Evolutionary conservation across 345 rosid species (phyloP).

Genomic region (Zanthoxylum bungeanum): DNA sequence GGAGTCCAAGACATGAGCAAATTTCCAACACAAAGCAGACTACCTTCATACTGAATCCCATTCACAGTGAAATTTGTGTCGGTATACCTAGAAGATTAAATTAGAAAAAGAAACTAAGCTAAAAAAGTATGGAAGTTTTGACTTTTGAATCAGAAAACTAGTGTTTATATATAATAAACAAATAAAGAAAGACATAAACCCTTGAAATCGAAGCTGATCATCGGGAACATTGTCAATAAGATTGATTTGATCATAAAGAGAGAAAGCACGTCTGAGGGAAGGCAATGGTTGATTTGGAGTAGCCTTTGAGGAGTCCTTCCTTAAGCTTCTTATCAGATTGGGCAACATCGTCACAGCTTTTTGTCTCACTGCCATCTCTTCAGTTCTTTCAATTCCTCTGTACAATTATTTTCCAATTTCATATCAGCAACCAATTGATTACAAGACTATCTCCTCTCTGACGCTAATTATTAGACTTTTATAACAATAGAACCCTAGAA

Average conservation of each 20-base stretch:
- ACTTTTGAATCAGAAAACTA: background rate
- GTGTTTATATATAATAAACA: background rate
- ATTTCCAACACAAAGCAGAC: constrained; percentile 88
- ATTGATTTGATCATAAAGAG: constrained; percentile 92
- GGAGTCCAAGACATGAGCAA: constrained; percentile 86
- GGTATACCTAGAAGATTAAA: constrained; percentile 42
- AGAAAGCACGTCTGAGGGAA: constrained; percentile 80
- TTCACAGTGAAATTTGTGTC: constrained; percentile 83
- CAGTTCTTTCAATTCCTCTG: background rate
- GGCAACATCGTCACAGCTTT: constrained; percentile 50
- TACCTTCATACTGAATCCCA: constrained; percentile 73
- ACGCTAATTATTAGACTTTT: background rate
- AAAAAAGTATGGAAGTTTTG: background rate
- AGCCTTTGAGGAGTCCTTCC: constrained; percentile 29
- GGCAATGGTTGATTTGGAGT: constrained; percentile 38
- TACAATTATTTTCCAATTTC: background rate
- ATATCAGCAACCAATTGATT: background rate
- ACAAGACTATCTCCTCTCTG: background rate
- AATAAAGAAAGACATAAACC: constrained; percentile 29
- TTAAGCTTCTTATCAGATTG: constrained; percentile 44
- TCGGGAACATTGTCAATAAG: constrained; percentile 84
- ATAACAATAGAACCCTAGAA: background rate
- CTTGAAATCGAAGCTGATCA: constrained; percentile 91
- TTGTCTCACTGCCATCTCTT: constrained; percentile 59
- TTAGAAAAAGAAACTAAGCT: background rate